Base-by-base conservation (phyloP, 2,329 filamentous ascomycete genomes). In the Microdochium trichocladiopsis region DNA sequence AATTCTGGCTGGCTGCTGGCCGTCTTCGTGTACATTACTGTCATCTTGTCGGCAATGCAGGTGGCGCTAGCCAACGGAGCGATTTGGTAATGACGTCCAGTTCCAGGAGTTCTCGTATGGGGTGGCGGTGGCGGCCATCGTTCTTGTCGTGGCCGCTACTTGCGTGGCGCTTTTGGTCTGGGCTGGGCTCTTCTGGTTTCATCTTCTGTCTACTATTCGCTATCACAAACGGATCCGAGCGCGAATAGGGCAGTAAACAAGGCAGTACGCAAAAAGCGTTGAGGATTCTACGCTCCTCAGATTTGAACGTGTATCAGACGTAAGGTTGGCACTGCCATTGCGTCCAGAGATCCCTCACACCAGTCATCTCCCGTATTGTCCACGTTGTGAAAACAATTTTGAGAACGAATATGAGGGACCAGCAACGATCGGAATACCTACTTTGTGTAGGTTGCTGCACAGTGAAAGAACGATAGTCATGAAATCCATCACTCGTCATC, bases 31-130 rank as follows among this genome's bases (percentile, higher is more conserved):
- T 69, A 67, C 53, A 55, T 69, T n/a, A 65, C 62, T 10, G 58
- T 71, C 9, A 54, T 69, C 4, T 58, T 71, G 25, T 66, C 67
- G 1, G 66, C 66, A 0, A 62, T 72, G 63, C 69, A 72, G 55
- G 69, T 70, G 11, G 64, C 61, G 0, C 56, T 69, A 18, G 60
- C 59, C 1, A n/a, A 67, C 62, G 4, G 55, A 60, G 6, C 22
- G 47, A 33, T 51, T 65, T 5, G 37, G 50, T 21, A 33, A 24
- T 2, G 55, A 55, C 25, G 21, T 16, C 4, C 28, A 28, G 41
- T 63, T 66, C 48, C 55, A 63, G 49, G 53, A 53, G 23, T 51
- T 61, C 22, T 57, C 60, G 23, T 58, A 62, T 33, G 60, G 54
- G 5, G 52, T 65, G 31, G 54, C 59, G 4, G 45, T 65, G 5